A percentile compares a stretch with the other conserved stretches of the same genome.
These are phyloP conservation scores for Aspergillus nomiae DNA, from an alignment of 2,329 filamentous ascomycete species.

Conservation along the genomic window DNA sequence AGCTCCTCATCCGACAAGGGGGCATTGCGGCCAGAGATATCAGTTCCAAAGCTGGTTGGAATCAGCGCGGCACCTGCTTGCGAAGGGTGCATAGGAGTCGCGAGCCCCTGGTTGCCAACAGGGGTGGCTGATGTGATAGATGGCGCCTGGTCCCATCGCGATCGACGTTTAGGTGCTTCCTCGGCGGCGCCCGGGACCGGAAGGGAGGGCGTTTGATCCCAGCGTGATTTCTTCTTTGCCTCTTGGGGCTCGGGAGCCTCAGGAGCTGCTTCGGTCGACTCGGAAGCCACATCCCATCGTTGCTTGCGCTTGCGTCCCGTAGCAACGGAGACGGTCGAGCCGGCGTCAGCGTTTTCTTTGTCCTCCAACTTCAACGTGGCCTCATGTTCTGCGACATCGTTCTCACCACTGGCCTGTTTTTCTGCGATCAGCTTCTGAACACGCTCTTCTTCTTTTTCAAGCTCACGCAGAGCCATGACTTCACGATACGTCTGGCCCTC, in stretches of 20 bases:
- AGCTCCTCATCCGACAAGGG: slow-evolving; percentile 91
- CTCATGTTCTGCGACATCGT: slow-evolving; percentile 65
- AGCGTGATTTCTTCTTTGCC: slow-evolving; percentile 77
- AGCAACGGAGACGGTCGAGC: slow-evolving; percentile 64
- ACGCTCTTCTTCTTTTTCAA: slow-evolving; percentile 91
- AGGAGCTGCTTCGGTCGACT: slow-evolving; percentile 53
- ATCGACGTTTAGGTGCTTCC: slow-evolving; percentile 71
- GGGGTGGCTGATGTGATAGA: slow-evolving; percentile 68
- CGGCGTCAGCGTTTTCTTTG: slow-evolving; percentile 73
- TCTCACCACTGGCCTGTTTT: slow-evolving; percentile 63
- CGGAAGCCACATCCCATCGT: slow-evolving; percentile 83
- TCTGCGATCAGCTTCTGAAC: slow-evolving; percentile 79
- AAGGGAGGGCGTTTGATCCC: slow-evolving; percentile 78
- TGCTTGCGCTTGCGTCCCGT: slow-evolving; percentile 83
- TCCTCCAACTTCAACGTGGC: slow-evolving; percentile 73
- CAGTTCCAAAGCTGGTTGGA: slow-evolving; percentile 73
- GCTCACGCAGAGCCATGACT: slow-evolving; percentile 84
- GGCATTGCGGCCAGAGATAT: slow-evolving; percentile 76
- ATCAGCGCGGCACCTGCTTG: slow-evolving; percentile 56
- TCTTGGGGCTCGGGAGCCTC: slow-evolving; percentile 55
- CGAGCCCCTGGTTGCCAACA: slow-evolving; percentile 71
- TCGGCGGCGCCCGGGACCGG: slow-evolving; percentile 44
- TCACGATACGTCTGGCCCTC: slow-evolving; percentile 84
- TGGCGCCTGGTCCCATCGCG: slow-evolving; percentile 90
- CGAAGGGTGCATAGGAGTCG: slow-evolving; percentile 74